A percentile compares a stretch with the other conserved stretches of the same genome.
Evolutionary conservation across 1,139 yeast genomes (phyloP).

Genomic region (Suhomyces atakaporum): DNA sequence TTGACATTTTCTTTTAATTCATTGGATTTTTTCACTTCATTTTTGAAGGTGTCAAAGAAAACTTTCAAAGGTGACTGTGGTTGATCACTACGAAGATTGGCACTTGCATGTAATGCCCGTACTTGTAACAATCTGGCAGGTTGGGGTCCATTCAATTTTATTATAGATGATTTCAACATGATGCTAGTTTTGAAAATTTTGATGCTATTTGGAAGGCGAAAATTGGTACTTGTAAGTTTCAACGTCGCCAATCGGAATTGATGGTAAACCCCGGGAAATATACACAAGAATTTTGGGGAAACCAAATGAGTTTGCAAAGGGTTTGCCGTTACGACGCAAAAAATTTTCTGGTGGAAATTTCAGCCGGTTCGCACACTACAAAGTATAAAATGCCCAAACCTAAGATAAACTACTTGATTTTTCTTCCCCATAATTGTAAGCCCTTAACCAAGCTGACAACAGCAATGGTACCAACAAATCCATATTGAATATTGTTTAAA

Average conservation of each 20-base stretch:
- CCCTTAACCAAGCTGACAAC: constrained; percentile 17
- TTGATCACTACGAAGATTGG: constrained; percentile 20
- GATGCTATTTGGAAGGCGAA: constrained; percentile 2
- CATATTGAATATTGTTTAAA: constrained; percentile 31
- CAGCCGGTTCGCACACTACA: constrained; percentile 9
- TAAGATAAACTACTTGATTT: background rate
- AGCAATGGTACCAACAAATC: constrained; percentile 20
- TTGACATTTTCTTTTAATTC: constrained; percentile 92
- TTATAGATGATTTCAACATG: constrained; percentile 17
- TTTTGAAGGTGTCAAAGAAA: constrained; percentile 86
- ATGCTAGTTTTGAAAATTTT: background rate
- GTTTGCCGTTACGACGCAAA: constrained; percentile 4
- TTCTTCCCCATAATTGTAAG: constrained; percentile 8
- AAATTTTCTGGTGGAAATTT: constrained; percentile 8
- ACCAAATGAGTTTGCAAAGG: constrained; percentile 1
- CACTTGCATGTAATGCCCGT: constrained; percentile 16
- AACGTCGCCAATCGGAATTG: background rate
- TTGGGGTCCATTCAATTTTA: constrained; percentile 3
- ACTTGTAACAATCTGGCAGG: constrained; percentile 3
- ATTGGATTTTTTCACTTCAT: constrained; percentile 86
- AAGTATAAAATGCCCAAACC: no score
- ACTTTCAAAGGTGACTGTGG: constrained; percentile 84
- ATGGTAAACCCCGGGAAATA: constrained; percentile 2
- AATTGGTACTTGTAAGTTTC: constrained; percentile 1
- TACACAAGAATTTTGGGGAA: constrained; percentile 4